Evolutionary conservation across 2,329 filamentous ascomycete genomes (phyloP).

Genomic region (Phyllosticta citriasiana): DNA sequence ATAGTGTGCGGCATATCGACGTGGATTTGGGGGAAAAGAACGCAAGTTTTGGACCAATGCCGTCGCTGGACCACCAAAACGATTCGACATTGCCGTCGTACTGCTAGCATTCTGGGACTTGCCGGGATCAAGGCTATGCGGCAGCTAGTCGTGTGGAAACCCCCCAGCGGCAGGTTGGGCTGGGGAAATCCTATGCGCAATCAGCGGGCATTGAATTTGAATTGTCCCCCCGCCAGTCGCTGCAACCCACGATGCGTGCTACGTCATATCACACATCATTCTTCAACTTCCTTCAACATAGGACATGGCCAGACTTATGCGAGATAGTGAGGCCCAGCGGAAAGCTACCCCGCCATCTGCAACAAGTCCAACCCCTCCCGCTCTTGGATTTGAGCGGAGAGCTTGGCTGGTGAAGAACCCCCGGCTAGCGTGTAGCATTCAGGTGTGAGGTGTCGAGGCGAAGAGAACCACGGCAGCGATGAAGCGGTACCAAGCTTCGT

Average conservation of each 20-base stretch:
- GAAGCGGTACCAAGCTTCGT: not conserved
- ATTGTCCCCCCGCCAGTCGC: not conserved
- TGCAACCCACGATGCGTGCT: not conserved
- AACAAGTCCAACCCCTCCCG: not conserved
- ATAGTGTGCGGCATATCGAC: not conserved
- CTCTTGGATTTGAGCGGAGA: not conserved
- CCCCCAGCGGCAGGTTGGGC: not conserved
- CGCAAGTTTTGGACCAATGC: not conserved
- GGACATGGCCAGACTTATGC: not conserved
- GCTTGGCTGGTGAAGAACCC: not conserved
- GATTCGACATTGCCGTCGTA: not conserved
- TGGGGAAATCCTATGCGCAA: not conserved
- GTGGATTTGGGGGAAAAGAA: not conserved
- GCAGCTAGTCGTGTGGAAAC: not conserved
- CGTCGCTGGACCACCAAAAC: not conserved
- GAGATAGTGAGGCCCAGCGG: not conserved
- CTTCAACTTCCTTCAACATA: not conserved
- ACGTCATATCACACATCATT: not conserved
- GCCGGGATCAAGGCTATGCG: not conserved
- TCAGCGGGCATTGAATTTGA: not conserved
- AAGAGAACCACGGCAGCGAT: not conserved
- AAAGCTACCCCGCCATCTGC: not conserved
- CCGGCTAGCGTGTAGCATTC: not conserved
- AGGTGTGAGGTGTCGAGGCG: not conserved
- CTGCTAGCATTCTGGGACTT: not conserved